These are phyloP conservation scores for Chrysopogon serrulatus DNA, from an alignment of 176 grass and related monocot genomes.

Conservation along the genomic window DNA sequence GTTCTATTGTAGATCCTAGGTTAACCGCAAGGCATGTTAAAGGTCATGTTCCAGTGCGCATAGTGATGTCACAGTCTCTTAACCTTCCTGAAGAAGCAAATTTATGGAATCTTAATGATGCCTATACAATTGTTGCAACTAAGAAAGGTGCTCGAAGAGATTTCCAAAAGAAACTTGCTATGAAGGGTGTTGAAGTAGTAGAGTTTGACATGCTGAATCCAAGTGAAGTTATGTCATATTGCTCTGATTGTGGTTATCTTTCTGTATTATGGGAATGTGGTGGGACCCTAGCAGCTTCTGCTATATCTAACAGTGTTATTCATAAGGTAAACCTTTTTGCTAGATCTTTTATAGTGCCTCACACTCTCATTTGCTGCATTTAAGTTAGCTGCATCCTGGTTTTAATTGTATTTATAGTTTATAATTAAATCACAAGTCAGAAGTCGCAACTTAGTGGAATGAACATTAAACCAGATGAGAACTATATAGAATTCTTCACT, in stretches of 20 bases:
- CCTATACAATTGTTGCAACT: too few species aligned
- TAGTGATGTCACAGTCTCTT: constrained; percentile 83
- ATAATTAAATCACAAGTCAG: too few species aligned
- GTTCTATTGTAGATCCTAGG: constrained; percentile 61
- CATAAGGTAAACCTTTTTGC: constrained; percentile 57
- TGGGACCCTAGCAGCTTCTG: constrained; percentile 70
- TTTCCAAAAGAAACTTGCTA: too few species aligned
- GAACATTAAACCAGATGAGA: background rate
- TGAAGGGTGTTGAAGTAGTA: too few species aligned
- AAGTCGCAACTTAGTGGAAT: background rate
- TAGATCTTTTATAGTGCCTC: background rate
- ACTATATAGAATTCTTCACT: too few species aligned
- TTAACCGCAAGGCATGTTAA: constrained; percentile 91
- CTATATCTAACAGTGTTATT: constrained; percentile 85
- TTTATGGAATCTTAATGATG: constrained; percentile 81
- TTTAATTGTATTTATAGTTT: background rate
- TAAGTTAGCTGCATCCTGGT: background rate
- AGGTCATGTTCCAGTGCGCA: constrained; percentile 65
- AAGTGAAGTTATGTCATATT: constrained; percentile 88
- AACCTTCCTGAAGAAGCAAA: constrained; percentile 85
- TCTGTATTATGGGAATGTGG: constrained; percentile 94
- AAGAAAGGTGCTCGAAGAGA: too few species aligned
- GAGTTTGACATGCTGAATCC: constrained; percentile 95
- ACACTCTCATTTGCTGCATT: background rate
- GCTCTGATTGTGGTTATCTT: constrained; percentile 82